Conservation (phyloP, 2,329 filamentous ascomycete species). For the Aspergillus glaucus region DNA sequence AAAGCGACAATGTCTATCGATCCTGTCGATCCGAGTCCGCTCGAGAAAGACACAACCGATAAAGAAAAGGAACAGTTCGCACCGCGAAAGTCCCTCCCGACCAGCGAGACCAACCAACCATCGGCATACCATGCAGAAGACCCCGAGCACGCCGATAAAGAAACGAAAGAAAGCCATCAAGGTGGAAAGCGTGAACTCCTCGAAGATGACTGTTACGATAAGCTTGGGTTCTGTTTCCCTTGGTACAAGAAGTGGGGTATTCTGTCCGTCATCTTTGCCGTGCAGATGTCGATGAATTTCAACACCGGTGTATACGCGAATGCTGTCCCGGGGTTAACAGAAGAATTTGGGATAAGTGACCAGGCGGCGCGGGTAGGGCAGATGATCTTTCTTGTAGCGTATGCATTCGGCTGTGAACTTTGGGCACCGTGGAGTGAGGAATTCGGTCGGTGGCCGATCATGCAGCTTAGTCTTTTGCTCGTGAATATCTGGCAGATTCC, state of each 20-base stretch:
- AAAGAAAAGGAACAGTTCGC: too few species aligned
- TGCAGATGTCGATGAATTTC: conserved; percentile 72
- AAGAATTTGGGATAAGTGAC: conserved; percentile 60
- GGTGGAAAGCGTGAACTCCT: conserved; percentile 35
- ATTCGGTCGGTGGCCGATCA: conserved; percentile 66
- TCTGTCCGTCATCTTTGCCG: conserved; percentile 60
- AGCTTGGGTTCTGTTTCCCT: conserved; percentile 58
- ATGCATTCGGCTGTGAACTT: conserved; percentile 80
- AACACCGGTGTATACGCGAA: conserved; percentile 69
- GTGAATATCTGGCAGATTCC: conserved; percentile 73
- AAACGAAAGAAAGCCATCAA: too few species aligned
- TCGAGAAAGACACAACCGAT: too few species aligned
- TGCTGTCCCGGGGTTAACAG: conserved; percentile 54
- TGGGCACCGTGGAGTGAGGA: conserved; percentile 87
- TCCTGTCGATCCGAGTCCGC: too few species aligned
- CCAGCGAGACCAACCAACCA: too few species aligned
- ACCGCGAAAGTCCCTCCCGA: too few species aligned
- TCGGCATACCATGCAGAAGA: too few species aligned
- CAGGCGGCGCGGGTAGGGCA: conserved; percentile 66
- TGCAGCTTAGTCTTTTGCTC: conserved; percentile 67
- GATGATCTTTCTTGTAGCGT: conserved; percentile 68
- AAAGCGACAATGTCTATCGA: too few species aligned
- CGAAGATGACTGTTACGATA: conserved; percentile 56
- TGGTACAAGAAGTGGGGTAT: conserved; percentile 64
- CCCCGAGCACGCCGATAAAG: too few species aligned